Evolutionary conservation across 805 yeast genomes (phyloP), one percentile per base, ranked within the genome.

Genomic region (Metschnikowia matae): DNA sequence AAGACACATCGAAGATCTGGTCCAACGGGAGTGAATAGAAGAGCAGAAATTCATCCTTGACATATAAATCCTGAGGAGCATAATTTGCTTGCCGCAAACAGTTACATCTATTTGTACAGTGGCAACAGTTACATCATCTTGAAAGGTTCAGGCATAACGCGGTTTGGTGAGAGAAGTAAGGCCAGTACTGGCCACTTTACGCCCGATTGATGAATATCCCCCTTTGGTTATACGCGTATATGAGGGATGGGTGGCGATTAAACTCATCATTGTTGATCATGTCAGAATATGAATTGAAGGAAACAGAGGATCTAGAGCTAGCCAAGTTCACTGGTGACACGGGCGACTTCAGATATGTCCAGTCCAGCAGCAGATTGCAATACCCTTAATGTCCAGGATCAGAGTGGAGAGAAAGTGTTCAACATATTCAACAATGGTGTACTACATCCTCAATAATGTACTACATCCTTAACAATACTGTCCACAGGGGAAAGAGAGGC

Each of bases 11-110:
- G 48, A 75, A 79, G 4, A 80, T 74, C 58, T 79, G 81, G 60
- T 83, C 87, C 50, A 83, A 64, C 0, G 87, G 86, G 29, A 83
- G 63, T 44, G 81, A 76, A 58, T 82, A 80, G 48, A 82, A 82
- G 43, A 83, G 59, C 61, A 79, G 80, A 15, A 84, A 75, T 62
- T 83, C 87, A 59, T 81, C 86, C 33, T 83, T 57, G 1, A 84
- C 79, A 58, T 82, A 83, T 10, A 83, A 66, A 59, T 82, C 83
- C 42, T 68, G 69, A 1, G 81, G 78, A 4, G 71, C 68, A 48
- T 81, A 71, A n/a, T 70, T 60, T 32, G 69, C 62, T 15, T 50
- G 34, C 2, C 54, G 45, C n/a, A n/a, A n/a, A n/a, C n/a, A n/a
- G n/a, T n/a, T n/a, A 32, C 41, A 32, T 35, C 36, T 36, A 47